Evolutionary conservation across 2,329 filamentous ascomycete genomes (phyloP), one percentile per base, ranked within the genome.

Genomic region (Bertia moriformis): DNA sequence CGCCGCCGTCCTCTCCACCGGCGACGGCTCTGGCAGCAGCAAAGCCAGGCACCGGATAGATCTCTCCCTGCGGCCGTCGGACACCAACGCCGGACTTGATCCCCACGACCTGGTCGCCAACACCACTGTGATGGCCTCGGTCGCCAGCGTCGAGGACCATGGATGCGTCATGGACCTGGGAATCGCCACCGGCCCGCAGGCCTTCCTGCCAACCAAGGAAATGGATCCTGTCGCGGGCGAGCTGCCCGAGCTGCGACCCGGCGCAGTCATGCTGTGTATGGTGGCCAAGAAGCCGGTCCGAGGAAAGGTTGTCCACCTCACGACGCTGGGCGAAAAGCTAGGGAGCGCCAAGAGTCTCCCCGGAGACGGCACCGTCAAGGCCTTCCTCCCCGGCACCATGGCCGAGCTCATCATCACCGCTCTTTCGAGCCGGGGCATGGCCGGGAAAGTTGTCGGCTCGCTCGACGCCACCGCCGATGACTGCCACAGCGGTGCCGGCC

Each of bases 121-220:
- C 51, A 70, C 67, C 46, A 87, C 83, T 35, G 65, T 96, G 14
- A 93, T 96, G 69, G 89, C 87, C 2, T 81, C 87, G 0, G 78
- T 98, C 18, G 61, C 72, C 39, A 98, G 89, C 57, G 81, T 93
- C 14, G 89, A 98, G 58, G 93, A 98, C 50, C 88, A 94, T 52
- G 91, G 91, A 44, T 71, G 91, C 42, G 74, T 96, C 41, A 94
- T 98, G 86, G 86, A 95, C 48, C 61, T 96, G 27, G 86, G 86
- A 14, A 65, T 96, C 4, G 67, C 77, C 27, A 73, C 77, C 39
- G 69, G 73, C 27, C 56, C 87, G 39, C 79, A 78, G 45, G 91
- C 84, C 2, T 98, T 98, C 60, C 68, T 98, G 52, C 74, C 86
- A 4, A 83, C 81, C 44, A 86, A 82, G 52, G 87, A 95, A 53